phyloP scores from a whole-genome alignment of 2,329 filamentous ascomycete species.

The Xylariaceae sp. region DNA sequence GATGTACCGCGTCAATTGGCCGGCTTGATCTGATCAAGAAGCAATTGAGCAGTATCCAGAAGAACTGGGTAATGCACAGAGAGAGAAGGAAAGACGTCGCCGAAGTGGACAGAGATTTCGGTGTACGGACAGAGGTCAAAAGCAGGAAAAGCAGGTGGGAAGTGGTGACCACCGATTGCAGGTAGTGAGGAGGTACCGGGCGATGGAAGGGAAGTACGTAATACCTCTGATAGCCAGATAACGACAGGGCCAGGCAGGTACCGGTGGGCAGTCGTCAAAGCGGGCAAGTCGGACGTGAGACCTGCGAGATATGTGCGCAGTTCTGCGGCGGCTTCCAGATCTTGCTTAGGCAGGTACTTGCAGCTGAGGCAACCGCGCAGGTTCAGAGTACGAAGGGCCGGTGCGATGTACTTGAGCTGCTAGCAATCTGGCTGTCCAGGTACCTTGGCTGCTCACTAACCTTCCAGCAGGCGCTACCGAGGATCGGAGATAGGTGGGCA shows the following conservation, averaged over 20 bases:
- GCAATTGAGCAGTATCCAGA: neutral
- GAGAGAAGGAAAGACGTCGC: neutral
- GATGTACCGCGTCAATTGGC: neutral
- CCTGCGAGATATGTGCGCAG: neutral
- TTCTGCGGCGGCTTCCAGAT: neutral
- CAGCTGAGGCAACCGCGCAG: neutral
- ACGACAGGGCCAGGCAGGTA: neutral
- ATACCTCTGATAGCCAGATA: neutral
- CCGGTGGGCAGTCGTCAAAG: neutral
- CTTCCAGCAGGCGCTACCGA: conserved; percentile 1
- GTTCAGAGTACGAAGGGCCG: neutral
- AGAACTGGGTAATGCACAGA: neutral
- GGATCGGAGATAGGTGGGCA: conserved; percentile 1
- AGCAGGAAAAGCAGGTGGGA: neutral
- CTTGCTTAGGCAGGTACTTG: neutral
- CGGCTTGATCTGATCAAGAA: neutral
- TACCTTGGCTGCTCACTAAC: neutral
- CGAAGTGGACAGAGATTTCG: neutral
- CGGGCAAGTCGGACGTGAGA: neutral
- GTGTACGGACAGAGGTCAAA: neutral
- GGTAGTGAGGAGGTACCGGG: neutral
- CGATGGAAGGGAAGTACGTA: neutral
- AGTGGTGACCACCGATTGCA: neutral
- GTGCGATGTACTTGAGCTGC: neutral
- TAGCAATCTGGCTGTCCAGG: neutral